These are phyloP conservation scores for Anisogramma anomala DNA, from an alignment of 2,329 filamentous ascomycete species.

Conservation along the genomic window DNA sequence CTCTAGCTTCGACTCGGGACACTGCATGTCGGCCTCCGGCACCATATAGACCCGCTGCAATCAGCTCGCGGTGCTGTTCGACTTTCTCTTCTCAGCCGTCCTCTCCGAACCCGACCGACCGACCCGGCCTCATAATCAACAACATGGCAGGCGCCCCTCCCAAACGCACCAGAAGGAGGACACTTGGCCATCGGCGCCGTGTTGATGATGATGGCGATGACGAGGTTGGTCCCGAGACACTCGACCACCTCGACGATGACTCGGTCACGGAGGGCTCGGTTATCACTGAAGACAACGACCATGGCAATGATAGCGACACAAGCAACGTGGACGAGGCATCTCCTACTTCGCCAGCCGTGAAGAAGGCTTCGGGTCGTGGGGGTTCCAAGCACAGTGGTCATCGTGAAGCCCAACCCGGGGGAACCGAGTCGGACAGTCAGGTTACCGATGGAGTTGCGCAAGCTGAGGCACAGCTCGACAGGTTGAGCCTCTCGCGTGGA, in stretches of 20 bases:
- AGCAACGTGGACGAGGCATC: conserved; percentile 48
- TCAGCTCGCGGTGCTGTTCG: conserved; percentile 12
- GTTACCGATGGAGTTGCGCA: conserved; percentile 28
- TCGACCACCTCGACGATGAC: conserved; percentile 49
- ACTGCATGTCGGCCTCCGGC: conserved; percentile 10
- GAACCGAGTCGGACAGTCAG: conserved; percentile 14
- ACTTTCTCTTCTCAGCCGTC: conserved; percentile 1
- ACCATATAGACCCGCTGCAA: conserved; percentile 9
- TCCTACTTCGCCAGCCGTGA: conserved; percentile 33
- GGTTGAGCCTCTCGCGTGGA: conserved; percentile 34
- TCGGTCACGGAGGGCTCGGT: conserved; percentile 54
- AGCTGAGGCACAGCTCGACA: conserved; percentile 48
- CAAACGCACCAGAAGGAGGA: conserved; percentile 45
- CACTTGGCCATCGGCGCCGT: conserved; percentile 56
- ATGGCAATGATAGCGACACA: conserved; percentile 50
- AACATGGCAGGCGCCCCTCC: conserved; percentile 23
- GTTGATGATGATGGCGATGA: conserved; percentile 62
- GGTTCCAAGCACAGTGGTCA: conserved; percentile 23
- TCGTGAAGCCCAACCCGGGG: conserved; percentile 14
- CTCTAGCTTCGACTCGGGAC: conserved; percentile 3
- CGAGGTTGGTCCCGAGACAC: conserved; percentile 43
- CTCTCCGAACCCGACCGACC: conserved; percentile 5
- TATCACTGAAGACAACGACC: conserved; percentile 49
- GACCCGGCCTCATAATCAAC: conserved; percentile 16
- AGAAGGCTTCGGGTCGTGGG: conserved; percentile 32